Base-by-base conservation (phyloP, 2,329 filamentous ascomycete genomes). In the Colletotrichum orchidophilum region DNA sequence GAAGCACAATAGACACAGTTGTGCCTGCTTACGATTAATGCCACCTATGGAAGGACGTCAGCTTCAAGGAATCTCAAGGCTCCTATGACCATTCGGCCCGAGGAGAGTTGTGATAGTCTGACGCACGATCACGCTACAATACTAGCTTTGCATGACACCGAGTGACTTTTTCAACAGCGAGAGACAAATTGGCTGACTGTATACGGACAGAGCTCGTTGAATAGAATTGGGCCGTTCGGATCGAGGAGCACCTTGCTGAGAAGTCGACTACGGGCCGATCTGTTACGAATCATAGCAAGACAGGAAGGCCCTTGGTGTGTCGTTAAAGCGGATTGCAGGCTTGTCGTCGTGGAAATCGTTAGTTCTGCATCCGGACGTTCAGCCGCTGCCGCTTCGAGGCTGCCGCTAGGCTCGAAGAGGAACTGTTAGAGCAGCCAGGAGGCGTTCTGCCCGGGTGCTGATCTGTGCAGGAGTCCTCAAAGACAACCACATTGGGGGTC, bases 351-450 rank as follows among this genome's bases (percentile, higher is more conserved):
- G 53, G 64, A 42, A 55, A 31, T 54, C 39, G 8, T 58, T 27
- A 31, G 27, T 53, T n/a, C 64, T 33, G 68, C 58, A 63, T 68
- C 52, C 64, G 64, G 68, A 29, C n/a, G 39, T 59, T 59, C 53
- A 68, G 53, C 53, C 39, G 64, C 57, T 67, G 42, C 27, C 50
- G 39, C 27, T 24, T 24, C 21, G 15, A 67, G 53, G 57, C 24
- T 5, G 52, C 63, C 54, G 50, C 52, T 61, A 71, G 63, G 33
- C 63, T 55, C 11, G 49, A 66, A 55, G n/a, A 53, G 26, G 62
- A 49, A 59, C 21, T 18, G 50, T n/a, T 21, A 35, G 50, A 27
- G 49, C 29, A 31, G 31, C 31, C 35, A 24, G 29, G 27, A 57
- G 21, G 18, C 15, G 24, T 50, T 18, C 31, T 27, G 21, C 21